Base-by-base conservation (phyloP, 306 rosid species). In the Albizia julibrissin region DNA sequence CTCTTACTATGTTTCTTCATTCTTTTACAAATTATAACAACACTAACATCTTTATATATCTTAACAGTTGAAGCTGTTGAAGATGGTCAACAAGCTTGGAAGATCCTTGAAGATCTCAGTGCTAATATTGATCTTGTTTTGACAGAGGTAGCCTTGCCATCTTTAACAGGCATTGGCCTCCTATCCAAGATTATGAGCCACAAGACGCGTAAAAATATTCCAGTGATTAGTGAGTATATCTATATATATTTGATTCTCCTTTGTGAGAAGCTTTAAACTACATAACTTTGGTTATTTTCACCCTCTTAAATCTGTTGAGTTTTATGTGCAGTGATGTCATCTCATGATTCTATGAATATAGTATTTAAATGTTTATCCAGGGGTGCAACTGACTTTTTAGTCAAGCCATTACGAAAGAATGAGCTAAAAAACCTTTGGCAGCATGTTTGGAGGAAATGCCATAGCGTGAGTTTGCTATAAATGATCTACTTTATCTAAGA, bases 391-490 rank as follows among this genome's bases (percentile, higher is more conserved):
- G 98, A 95, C 79, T 93, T 93, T 89, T 87, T 95, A 78, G 98
- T 89, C 70, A 95, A 95, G 86, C 98, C 98, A 64, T 88, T 93
- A 78, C 92, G 98, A 82, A 95, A 95, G 90, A 95, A 95, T 81
- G 98, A 95, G 89, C 98, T 95, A 59, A 95, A 91, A 86, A 95
- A 87, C 88, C 97, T 95, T 50, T 95, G 97, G 97, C 98, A 93
- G 87, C 98, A 95, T 82, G 94, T 95, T 80, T 95, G 98, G 98
- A 93, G 98, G 83, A 89, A 97, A 93, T 95, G 94, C 80, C 97
- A 93, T 79, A 90, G 97, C 82, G 98, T 95, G 90, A 95, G 98
- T 85, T 72, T 69, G 29, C 73, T 69, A 69, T 37, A 69, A 69
- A 69, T 69, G 19, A 69, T 69, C 49, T 39, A 21, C 16, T 67